Base-by-base conservation (phyloP, 257 asterid genomes). In the Solanum sitiens region DNA sequence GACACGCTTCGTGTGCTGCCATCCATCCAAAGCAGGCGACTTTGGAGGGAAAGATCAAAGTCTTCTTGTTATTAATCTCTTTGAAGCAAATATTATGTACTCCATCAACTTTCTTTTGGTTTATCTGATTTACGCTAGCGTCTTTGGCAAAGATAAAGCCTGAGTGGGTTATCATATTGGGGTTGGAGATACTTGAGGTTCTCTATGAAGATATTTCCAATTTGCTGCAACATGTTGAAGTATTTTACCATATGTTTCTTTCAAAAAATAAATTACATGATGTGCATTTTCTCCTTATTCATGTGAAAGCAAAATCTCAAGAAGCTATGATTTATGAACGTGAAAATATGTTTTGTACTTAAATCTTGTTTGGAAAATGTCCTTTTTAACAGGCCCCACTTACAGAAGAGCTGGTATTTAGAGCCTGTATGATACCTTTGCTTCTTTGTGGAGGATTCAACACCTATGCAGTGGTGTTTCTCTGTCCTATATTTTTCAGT, bases 361-460 rank as follows among this genome's bases (percentile, higher is more conserved):
- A 47, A 50, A 50, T 30, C 45, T 82, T 82, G 70, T 50, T 82
- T 82, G 86, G 21, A 86, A 15, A 21, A 47, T 86, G 25, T 73
- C 32, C 70, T 84, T 88, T 87, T 89, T 83, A 70, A 74, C 96
- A 96, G 99, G 99, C 98, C 63, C 99, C 99, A 83, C 89, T 97
- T 77, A 93, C 99, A 1, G 99, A 97, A 90, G 99, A 97, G 91
- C 89, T 97, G 94, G 98, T 97, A 40, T 97, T 97, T 91, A 95
- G 99, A 92, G 98, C 99, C 76, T 97, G 98, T 89, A 97, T 97
- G 99, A 91, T 95, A 86, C 95, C 99, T 73, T 92, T 97, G 93
- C 98, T 97, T 79, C 91, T 95, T 25, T 97, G 98, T 89, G 99
- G 96, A 87, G 98, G 99, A 89, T 94, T 95, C 88, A 91, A 90